These are phyloP conservation scores for Avena eriantha DNA, from an alignment of 176 grass and related monocot species.

Conservation along the genomic window DNA sequence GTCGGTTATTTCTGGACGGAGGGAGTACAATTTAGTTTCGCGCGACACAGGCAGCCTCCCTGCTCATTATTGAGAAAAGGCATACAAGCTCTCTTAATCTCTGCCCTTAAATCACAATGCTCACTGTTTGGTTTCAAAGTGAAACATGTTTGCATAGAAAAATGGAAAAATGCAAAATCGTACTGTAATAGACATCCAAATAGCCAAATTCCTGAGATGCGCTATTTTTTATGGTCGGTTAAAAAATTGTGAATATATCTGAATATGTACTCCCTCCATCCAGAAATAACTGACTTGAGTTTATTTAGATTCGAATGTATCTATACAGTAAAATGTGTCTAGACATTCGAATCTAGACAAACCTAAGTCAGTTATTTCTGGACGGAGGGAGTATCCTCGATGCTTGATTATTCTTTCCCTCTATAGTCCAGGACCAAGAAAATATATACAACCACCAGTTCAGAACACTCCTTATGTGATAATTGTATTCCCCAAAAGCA, in stretches of 20 bases:
- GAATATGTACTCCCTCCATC: too few relatives aligned
- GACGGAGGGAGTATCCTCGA: too few relatives aligned
- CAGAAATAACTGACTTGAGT: too few relatives aligned
- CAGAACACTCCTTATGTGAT: not conserved
- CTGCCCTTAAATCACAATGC: not conserved
- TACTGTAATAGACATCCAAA: not conserved
- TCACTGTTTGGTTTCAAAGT: not conserved
- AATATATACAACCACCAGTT: not conserved
- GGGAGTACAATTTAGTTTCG: too few relatives aligned
- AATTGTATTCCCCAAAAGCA: not conserved
- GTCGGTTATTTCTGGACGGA: too few relatives aligned
- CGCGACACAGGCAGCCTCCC: too few relatives aligned
- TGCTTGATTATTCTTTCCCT: not conserved
- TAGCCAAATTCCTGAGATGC: not conserved
- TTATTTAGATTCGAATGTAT: too few relatives aligned
- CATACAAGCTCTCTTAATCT: not conserved
- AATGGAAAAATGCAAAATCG: not conserved
- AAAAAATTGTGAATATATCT: not conserved
- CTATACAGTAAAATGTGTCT: too few relatives aligned
- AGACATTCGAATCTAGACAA: too few relatives aligned
- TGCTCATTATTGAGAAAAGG: not conserved
- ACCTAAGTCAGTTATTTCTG: too few relatives aligned
- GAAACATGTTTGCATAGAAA: not conserved
- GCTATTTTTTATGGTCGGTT: not conserved
- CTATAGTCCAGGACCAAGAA: not conserved